Evolutionary conservation across 169 alveolate species (phyloP).

Genomic region (Babesia ovata): DNA sequence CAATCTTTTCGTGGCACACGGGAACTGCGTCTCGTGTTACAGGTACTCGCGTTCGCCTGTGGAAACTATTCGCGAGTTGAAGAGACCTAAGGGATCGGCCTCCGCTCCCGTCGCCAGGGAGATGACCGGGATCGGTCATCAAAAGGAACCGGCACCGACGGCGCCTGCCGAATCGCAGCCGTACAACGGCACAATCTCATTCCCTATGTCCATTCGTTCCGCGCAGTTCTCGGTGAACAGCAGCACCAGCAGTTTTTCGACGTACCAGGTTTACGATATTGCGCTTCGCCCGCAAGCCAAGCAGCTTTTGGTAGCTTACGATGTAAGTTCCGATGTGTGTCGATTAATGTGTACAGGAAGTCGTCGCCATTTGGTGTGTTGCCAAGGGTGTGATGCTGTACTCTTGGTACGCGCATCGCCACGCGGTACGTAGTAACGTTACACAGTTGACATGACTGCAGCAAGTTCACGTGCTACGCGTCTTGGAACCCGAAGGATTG

Average conservation of each 20-base stretch:
- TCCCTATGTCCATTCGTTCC: constrained; percentile 59
- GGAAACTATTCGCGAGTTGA: background rate
- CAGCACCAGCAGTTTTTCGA: constrained; percentile 23
- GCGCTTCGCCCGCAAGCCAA: constrained; percentile 27
- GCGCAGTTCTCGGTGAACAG: constrained; percentile 60
- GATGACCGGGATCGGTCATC: constrained; percentile 15
- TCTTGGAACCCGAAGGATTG: constrained; percentile 41
- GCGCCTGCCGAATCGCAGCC: constrained; percentile 11
- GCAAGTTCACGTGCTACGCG: constrained; percentile 63
- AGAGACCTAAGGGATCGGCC: background rate
- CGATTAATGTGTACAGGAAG: constrained; percentile 29
- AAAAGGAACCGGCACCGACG: background rate
- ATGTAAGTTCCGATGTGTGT: constrained; percentile 12
- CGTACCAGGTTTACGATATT: constrained; percentile 44
- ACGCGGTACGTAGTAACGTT: constrained; percentile 46
- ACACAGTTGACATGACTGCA: background rate
- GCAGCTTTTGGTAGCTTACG: constrained; percentile 65
- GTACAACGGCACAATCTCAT: background rate
- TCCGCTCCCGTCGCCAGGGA: background rate
- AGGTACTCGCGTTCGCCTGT: constrained; percentile 19
- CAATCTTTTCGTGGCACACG: constrained; percentile 61
- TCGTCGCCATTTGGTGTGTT: constrained; percentile 68
- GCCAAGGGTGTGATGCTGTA: constrained; percentile 58
- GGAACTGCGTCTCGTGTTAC: constrained; percentile 62
- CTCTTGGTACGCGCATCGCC: constrained; percentile 66